A percentile compares a stretch with the other conserved stretches of the same genome.
phyloP scores from a whole-genome alignment of 2,329 filamentous ascomycete genomes.

The Colletotrichum cordylinicola region DNA sequence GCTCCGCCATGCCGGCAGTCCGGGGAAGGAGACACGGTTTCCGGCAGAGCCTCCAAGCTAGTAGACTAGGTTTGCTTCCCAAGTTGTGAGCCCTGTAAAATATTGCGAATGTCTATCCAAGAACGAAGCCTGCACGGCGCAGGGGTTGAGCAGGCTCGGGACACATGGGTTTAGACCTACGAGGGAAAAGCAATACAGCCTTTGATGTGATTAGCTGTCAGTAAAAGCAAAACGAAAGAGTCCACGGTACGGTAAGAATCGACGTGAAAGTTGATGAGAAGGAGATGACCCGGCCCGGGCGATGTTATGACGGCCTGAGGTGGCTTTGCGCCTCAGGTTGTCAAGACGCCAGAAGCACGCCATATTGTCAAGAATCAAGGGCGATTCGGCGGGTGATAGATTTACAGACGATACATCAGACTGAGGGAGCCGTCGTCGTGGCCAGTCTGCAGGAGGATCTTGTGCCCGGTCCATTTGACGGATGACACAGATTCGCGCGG shows the following conservation, averaged over 20 bases:
- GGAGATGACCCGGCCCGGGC: neutral
- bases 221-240: neutral
- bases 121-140: neutral
- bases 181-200: neutral
- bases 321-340: neutral
- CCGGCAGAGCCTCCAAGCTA: conserved; percentile 17
- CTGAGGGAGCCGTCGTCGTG: neutral
- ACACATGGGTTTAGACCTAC: neutral
- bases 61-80: neutral
- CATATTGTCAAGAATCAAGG: neutral
- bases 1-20: conserved; percentile 8
- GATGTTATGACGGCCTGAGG: neutral
- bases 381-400: neutral
- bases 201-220: neutral
- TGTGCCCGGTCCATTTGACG: neutral
- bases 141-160: neutral
- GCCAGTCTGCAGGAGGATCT: neutral
- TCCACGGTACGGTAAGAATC: neutral
- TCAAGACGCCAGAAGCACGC: conserved; percentile 9
- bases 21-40: conserved; percentile 14
- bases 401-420: neutral
- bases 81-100: neutral
- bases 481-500: neutral
- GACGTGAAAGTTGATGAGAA: neutral
- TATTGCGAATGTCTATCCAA: neutral